Evolutionary conservation across 1,139 yeast genomes (phyloP).

Genomic region (Taphrina communis): DNA sequence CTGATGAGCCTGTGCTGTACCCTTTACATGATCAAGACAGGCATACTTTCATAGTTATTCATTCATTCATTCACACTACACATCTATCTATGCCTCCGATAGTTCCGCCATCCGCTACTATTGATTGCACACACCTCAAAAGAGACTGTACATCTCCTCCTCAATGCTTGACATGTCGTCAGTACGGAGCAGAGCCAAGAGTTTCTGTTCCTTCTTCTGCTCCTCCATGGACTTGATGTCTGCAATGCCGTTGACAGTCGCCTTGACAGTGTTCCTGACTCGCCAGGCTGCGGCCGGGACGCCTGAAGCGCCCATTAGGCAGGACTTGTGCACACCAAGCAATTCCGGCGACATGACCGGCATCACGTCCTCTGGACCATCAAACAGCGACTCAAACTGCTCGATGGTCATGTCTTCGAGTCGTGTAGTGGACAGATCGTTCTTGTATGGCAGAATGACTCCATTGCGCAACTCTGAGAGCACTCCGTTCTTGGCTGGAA

Average conservation of each 20-base stretch:
- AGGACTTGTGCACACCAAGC: no score
- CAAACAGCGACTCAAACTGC: slow-evolving; percentile 33
- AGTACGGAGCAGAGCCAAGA: neutral
- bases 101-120: neutral
- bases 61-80: neutral
- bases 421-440: neutral
- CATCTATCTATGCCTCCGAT: neutral
- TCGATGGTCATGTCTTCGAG: slow-evolving; percentile 27
- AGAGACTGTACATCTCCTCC: slow-evolving; percentile 6
- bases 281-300: no score
- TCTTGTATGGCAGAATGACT: slow-evolving; percentile 36
- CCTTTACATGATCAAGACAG: no score
- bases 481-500: slow-evolving; percentile 41
- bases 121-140: neutral
- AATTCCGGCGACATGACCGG: neutral
- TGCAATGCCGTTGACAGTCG: neutral
- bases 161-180: slow-evolving; percentile 15
- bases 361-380: slow-evolving; percentile 11
- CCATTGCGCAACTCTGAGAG: slow-evolving; percentile 24
- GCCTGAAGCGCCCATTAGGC: no score
- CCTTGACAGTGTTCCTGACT: no score
- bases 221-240: neutral
- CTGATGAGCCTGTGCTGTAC: neutral
- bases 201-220: neutral
- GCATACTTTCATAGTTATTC: neutral